These are phyloP conservation scores for Lactarius akahatsu DNA, from an alignment of 768 basidiomycete genomes.

Conservation along the genomic window DNA sequence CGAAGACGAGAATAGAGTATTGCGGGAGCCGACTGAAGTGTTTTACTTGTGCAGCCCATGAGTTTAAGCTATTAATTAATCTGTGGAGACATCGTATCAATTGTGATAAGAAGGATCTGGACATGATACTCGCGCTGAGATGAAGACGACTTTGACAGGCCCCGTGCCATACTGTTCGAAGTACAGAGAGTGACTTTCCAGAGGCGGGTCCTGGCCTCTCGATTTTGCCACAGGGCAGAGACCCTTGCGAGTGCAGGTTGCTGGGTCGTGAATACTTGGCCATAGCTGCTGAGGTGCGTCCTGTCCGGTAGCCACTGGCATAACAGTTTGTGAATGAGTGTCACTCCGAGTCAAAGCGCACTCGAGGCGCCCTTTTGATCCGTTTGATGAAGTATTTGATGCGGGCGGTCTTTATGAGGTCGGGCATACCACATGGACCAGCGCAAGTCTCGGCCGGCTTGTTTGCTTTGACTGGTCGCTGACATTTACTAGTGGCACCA, in stretches of 20 bases:
- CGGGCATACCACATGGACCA: no score
- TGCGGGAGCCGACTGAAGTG: slow-evolving; percentile 54
- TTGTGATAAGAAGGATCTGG: neutral
- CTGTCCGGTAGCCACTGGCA: neutral
- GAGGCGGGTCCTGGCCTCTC: slow-evolving; percentile 41
- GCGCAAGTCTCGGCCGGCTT: no score
- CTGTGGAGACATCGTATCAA: slow-evolving; percentile 35
- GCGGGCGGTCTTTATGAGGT: no score
- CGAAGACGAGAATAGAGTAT: slow-evolving; percentile 29
- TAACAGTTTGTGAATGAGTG: no score
- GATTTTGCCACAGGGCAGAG: slow-evolving; percentile 69
- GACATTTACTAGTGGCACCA: no score
- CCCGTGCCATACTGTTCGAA: slow-evolving; percentile 71
- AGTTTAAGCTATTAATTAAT: slow-evolving; percentile 61
- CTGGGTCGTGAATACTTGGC: slow-evolving; percentile 49
- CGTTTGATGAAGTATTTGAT: no score
- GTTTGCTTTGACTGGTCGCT: no score
- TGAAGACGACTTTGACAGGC: slow-evolving; percentile 63
- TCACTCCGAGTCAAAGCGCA: no score
- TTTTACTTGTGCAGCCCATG: slow-evolving; percentile 64
- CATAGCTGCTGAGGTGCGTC: slow-evolving; percentile 28
- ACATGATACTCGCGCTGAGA: slow-evolving; percentile 62
- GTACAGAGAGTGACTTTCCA: slow-evolving; percentile 74
- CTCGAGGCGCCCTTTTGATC: no score
- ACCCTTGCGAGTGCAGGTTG: slow-evolving; percentile 65